Evolutionary conservation across 192 early-diverging fungal species (phyloP).

Genomic region (Mortierella claussenii): DNA sequence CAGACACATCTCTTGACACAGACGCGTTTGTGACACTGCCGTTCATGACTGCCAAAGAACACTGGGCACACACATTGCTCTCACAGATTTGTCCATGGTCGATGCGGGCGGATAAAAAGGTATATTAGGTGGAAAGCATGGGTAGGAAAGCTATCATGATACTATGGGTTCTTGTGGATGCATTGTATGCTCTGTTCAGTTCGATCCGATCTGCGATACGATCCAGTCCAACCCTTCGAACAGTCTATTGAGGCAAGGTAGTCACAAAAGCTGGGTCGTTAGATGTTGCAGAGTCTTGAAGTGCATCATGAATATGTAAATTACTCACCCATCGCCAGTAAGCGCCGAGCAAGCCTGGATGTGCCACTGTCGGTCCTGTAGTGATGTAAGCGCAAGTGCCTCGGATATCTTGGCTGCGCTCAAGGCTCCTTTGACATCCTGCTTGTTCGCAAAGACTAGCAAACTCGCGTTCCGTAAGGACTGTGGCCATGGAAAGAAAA

Average conservation of each 20-base stretch:
- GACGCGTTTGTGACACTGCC: too few relatives aligned
- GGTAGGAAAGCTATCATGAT: too few relatives aligned
- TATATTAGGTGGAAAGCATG: too few relatives aligned
- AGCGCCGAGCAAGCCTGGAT: conserved; percentile 78
- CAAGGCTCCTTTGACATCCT: conserved; percentile 73
- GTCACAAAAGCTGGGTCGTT: not conserved
- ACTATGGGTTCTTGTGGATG: too few relatives aligned
- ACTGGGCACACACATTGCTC: too few relatives aligned
- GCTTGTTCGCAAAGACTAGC: conserved; percentile 77
- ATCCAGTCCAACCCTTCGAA: conserved; percentile 72
- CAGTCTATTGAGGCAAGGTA: conserved; percentile 45
- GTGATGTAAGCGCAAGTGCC: conserved; percentile 60
- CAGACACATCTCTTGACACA: too few relatives aligned
- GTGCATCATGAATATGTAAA: too few relatives aligned
- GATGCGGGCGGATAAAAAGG: too few relatives aligned
- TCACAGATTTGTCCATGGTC: too few relatives aligned
- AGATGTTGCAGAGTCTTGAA: too few relatives aligned
- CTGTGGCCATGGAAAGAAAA: conserved; percentile 32
- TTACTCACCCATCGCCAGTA: conserved; percentile 70
- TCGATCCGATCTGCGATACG: conserved; percentile 58
- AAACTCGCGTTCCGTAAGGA: conserved; percentile 66
- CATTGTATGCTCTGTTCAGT: too few relatives aligned
- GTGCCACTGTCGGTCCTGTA: conserved; percentile 78
- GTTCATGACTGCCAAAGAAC: too few relatives aligned
- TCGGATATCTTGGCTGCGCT: conserved; percentile 72